These are phyloP conservation scores for Eragrostis curvula DNA, from an alignment of 176 grass and related monocot genomes.

Conservation along the genomic window DNA sequence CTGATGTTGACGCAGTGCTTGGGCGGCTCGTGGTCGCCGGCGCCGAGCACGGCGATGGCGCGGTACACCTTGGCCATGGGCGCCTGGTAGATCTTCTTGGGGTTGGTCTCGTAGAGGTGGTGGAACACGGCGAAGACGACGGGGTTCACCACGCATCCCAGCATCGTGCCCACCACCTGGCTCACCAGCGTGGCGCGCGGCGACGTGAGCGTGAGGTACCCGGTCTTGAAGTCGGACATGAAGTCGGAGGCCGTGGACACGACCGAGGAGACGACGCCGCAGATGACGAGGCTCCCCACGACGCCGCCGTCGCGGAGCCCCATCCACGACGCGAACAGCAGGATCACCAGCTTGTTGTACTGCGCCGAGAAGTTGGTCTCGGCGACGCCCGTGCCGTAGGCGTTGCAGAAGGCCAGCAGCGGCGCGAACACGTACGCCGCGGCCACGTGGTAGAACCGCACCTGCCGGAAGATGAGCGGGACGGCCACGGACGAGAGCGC, in stretches of 20 bases:
- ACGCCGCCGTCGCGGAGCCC: slow-evolving; percentile 42
- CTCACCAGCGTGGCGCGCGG: slow-evolving; percentile 67
- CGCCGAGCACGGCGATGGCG: slow-evolving; percentile 71
- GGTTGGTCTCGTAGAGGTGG: slow-evolving; percentile 51
- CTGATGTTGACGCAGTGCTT: slow-evolving; percentile 59
- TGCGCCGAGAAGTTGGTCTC: slow-evolving; percentile 78
- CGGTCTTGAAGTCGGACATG: slow-evolving; percentile 82
- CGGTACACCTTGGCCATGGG: slow-evolving; percentile 67
- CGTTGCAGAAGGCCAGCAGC: slow-evolving; percentile 82
- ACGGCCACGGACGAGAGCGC: slow-evolving; percentile 52
- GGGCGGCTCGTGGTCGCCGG: slow-evolving; percentile 58
- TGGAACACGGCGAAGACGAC: slow-evolving; percentile 70
- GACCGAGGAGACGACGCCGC: slow-evolving; percentile 65
- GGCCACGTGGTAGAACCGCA: slow-evolving; percentile 68
- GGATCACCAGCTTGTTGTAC: slow-evolving; percentile 73
- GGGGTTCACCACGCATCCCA: slow-evolving; percentile 69
- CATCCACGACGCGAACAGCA: slow-evolving; percentile 72
- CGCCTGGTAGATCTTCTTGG: slow-evolving; percentile 47
- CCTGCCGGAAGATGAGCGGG: slow-evolving; percentile 58
- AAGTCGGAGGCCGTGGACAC: slow-evolving; percentile 75
- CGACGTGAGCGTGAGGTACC: slow-evolving; percentile 80
- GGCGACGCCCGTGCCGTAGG: slow-evolving; percentile 73
- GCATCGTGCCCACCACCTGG: slow-evolving; percentile 65
- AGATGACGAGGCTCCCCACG: slow-evolving; percentile 71
- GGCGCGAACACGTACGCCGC: slow-evolving; percentile 67